Percentiles rank a stretch among this genome's conserved stretches.
phyloP scores from a whole-genome alignment of 345 rosid genomes.

The Rhodamnia argentea region DNA sequence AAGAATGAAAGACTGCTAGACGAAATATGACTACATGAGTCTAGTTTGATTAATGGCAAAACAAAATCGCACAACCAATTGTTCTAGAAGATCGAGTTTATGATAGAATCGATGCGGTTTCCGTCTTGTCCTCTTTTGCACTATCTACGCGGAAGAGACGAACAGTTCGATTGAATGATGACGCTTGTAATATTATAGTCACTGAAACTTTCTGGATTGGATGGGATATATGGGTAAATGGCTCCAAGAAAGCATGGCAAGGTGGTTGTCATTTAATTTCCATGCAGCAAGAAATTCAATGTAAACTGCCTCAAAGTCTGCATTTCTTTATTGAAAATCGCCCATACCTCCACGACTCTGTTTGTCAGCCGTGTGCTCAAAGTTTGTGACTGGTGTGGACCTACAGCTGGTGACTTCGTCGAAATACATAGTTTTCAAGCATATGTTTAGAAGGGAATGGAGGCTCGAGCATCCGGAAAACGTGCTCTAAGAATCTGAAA shows the following conservation, averaged over 20 bases:
- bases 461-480: neutral
- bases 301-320: neutral
- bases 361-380: neutral
- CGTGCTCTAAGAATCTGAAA: neutral
- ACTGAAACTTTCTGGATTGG: neutral
- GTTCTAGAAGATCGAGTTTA: too few relatives aligned
- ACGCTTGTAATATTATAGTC: neutral
- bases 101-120: too few relatives aligned
- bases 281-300: neutral
- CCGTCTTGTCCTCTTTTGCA: too few relatives aligned
- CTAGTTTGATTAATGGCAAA: too few relatives aligned
- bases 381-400: neutral
- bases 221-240: neutral
- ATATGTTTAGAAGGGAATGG: neutral
- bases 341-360: neutral
- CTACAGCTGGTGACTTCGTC: neutral
- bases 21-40: too few relatives aligned
- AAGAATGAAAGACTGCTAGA: too few relatives aligned
- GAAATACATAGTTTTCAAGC: neutral
- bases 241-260: constrained; percentile 6
- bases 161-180: neutral
- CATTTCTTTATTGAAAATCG: neutral
- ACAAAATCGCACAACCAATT: too few relatives aligned
- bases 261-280: constrained; percentile 6
- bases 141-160: too few relatives aligned